phyloP scores from a whole-genome alignment of 208 protist genomes.

The Trichomonas vaginalis region DNA sequence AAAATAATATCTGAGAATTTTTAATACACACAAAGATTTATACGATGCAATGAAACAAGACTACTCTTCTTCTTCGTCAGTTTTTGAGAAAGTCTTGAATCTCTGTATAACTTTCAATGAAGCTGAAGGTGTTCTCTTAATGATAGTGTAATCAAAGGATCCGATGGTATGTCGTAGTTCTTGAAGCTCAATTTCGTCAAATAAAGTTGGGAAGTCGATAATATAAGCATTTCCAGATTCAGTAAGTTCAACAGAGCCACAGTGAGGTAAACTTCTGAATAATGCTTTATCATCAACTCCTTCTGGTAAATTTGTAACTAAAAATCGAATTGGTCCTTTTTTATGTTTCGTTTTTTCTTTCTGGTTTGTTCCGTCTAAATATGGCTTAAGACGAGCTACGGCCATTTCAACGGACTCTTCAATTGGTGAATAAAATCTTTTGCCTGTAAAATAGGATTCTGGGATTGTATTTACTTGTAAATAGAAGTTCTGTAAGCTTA shows the following conservation, averaged over 20 bases:
- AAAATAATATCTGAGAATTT: too few species aligned
- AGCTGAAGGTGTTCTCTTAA: background rate
- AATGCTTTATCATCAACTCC: background rate
- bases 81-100: too few species aligned
- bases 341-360: background rate
- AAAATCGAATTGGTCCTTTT: background rate
- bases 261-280: background rate
- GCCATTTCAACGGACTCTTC: background rate
- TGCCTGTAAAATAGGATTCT: background rate
- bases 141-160: background rate
- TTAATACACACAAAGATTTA: too few species aligned
- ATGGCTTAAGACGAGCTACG: background rate
- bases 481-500: background rate
- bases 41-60: too few species aligned
- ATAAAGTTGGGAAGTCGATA: background rate
- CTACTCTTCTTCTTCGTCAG: too few species aligned
- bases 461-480: background rate
- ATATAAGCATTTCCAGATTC: background rate
- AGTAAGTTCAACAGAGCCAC: background rate
- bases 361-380: background rate
- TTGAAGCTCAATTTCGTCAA: background rate
- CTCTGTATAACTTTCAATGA: background rate
- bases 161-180: background rate
- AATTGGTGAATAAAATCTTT: background rate
- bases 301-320: background rate